Conservation (phyloP, 2,329 filamentous ascomycete species). For the Paramyrothecium sp. region DNA sequence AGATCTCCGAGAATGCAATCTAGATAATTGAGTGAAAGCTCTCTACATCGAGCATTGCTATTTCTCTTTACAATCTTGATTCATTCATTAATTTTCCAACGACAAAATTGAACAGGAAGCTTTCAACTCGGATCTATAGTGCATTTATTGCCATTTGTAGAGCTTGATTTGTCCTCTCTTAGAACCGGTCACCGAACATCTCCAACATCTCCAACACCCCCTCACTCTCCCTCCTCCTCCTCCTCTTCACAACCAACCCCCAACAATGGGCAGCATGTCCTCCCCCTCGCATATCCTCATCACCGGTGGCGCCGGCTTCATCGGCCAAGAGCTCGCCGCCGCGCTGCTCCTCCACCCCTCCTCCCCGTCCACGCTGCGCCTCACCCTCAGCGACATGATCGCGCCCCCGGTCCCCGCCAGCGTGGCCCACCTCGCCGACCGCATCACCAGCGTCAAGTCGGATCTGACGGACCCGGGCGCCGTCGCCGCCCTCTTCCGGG, state of each 20-base stretch:
- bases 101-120: too few relatives aligned
- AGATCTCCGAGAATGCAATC: not conserved
- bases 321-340: slow-evolving; percentile 59
- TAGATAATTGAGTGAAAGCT: not conserved
- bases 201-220: not conserved
- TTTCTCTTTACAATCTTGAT: not conserved
- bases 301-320: slow-evolving; percentile 63
- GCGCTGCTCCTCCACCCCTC: slow-evolving; percentile 43
- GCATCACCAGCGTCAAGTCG: slow-evolving; percentile 19
- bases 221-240: not conserved
- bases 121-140: too few relatives aligned
- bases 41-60: not conserved
- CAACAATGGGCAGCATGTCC: not conserved
- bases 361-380: slow-evolving; percentile 28
- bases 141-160: too few relatives aligned
- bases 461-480: slow-evolving; percentile 17
- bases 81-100: not conserved
- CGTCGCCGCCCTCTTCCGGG: slow-evolving; percentile 24
- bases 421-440: slow-evolving; percentile 26
- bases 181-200: not conserved
- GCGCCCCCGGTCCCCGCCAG: slow-evolving; percentile 44
- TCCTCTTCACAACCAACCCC: too few relatives aligned
- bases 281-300: slow-evolving; percentile 48
- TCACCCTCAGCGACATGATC: slow-evolving; percentile 57
- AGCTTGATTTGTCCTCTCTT: too few relatives aligned